These are phyloP conservation scores for Yamadazyma mexicana DNA, from an alignment of 1,139 yeast species.

Conservation along the genomic window DNA sequence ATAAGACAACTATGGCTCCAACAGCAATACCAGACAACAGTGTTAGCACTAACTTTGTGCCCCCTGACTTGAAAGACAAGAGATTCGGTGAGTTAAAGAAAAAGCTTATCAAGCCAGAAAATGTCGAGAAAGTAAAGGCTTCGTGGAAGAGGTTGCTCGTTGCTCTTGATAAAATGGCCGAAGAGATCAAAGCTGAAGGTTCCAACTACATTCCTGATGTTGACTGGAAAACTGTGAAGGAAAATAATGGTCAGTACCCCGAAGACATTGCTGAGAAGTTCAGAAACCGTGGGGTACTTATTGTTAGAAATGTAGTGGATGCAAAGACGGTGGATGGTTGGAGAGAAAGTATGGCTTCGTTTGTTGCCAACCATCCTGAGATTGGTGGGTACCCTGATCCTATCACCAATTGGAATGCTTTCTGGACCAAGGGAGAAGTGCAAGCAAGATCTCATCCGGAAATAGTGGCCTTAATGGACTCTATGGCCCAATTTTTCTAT, in stretches of 20 bases:
- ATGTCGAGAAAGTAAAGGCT: conserved; percentile 19
- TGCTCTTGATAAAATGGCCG: conserved; percentile 18
- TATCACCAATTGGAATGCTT: conserved; percentile 33
- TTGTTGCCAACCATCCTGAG: conserved; percentile 27
- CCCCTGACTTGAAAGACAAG: too few relatives aligned
- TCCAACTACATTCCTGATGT: conserved; percentile 18
- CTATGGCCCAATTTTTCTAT: conserved; percentile 35
- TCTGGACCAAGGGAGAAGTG: conserved; percentile 45
- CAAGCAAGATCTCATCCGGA: conserved; percentile 44
- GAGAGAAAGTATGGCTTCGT: conserved; percentile 20
- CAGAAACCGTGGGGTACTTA: conserved; percentile 19
- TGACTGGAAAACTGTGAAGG: conserved; percentile 17
- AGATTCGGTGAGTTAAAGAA: conserved; percentile 15
- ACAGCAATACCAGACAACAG: too few relatives aligned
- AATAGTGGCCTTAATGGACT: conserved; percentile 26
- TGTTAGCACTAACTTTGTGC: too few relatives aligned
- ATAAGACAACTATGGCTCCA: too few relatives aligned
- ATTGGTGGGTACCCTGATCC: conserved; percentile 26
- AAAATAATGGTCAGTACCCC: conserved; percentile 16
- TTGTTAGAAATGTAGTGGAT: conserved; percentile 23
- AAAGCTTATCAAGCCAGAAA: conserved; percentile 21
- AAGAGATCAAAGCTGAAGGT: conserved; percentile 16
- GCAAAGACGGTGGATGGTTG: conserved; percentile 17
- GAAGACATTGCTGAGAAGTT: conserved; percentile 12
- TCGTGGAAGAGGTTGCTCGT: conserved; percentile 24